These are phyloP conservation scores for Neoarthrinium moseri DNA, from an alignment of 2,329 filamentous ascomycete species.

Conservation along the genomic window DNA sequence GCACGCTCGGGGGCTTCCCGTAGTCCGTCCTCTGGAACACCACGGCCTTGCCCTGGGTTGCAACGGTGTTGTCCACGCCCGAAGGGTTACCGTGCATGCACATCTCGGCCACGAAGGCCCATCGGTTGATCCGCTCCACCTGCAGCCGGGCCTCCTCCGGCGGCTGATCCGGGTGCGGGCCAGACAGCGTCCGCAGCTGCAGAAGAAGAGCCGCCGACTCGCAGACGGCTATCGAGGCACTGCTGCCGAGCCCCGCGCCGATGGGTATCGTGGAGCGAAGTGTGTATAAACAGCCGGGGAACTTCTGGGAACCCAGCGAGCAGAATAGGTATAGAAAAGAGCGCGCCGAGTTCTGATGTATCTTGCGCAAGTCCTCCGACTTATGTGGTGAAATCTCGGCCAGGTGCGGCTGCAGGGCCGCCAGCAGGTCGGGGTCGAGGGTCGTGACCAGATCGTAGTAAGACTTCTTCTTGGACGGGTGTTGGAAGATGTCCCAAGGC, in stretches of 20 bases:
- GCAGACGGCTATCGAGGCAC: conserved; percentile 91
- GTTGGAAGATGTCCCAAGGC: conserved; percentile 81
- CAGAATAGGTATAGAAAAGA: conserved; percentile 93
- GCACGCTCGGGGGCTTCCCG: conserved; percentile 72
- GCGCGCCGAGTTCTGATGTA: conserved; percentile 77
- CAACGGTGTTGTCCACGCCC: conserved; percentile 94
- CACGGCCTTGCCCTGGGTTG: conserved; percentile 90
- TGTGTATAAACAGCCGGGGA: conserved; percentile 82
- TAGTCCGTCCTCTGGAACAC: conserved; percentile 83
- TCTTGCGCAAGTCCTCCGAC: conserved; percentile 72
- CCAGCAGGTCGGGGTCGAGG: conserved; percentile 79
- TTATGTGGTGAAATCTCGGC: conserved; percentile 64
- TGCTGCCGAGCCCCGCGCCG: conserved; percentile 86
- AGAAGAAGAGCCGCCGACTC: conserved; percentile 79
- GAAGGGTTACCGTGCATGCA: conserved; percentile 97
- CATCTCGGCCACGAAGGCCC: conserved; percentile 97
- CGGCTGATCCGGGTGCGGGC: conserved; percentile 90
- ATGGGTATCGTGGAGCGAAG: conserved; percentile 93
- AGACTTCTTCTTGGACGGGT: conserved; percentile 84
- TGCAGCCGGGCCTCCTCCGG: conserved; percentile 83
- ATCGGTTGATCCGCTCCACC: conserved; percentile 92
- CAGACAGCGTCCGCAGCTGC: conserved; percentile 83
- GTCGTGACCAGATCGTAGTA: conserved; percentile 88
- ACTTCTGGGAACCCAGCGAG: conserved; percentile 76
- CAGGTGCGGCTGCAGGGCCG: conserved; percentile 78